Evolutionary conservation across 2,329 filamentous ascomycete species (phyloP).

Genomic region (Emericellopsis atlantica): DNA sequence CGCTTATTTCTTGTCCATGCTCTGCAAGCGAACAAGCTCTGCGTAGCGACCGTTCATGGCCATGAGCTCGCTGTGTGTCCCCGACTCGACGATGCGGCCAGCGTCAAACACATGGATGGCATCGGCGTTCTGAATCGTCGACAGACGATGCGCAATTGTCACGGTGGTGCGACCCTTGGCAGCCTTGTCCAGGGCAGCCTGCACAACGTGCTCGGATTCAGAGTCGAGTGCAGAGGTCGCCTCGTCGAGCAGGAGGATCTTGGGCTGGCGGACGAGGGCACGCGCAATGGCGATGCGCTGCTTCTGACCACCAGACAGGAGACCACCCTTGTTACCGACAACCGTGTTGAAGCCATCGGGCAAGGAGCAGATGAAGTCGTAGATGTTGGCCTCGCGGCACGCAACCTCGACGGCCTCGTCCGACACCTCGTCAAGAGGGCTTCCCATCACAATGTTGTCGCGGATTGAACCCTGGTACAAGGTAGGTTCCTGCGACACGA

Average conservation of each 20-base stretch:
- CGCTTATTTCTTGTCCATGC: conserved; percentile 12
- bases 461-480: conserved; percentile 84
- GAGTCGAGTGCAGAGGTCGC: conserved; percentile 85
- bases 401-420: conserved; percentile 41
- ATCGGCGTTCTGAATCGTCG: conserved; percentile 89
- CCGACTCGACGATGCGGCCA: conserved; percentile 73
- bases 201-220: conserved; percentile 68
- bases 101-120: conserved; percentile 92
- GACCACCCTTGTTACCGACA: conserved; percentile 88
- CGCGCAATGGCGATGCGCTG: conserved; percentile 92
- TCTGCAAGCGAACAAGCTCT: conserved; percentile 72
- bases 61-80: conserved; percentile 66
- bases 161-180: conserved; percentile 79
- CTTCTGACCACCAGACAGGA: conserved; percentile 90
- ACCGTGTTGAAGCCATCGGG: conserved; percentile 87
- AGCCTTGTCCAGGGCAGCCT: conserved; percentile 63
- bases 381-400: conserved; percentile 65
- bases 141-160: conserved; percentile 81
- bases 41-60: conserved; percentile 58
- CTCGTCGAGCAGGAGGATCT: conserved; percentile 84
- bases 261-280: conserved; percentile 82
- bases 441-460: conserved; percentile 75
- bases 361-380: conserved; percentile 73
- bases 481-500: conserved; percentile 88
- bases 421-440: conserved; percentile 70